Conservation (phyloP, 371 early-diverging fungal genomes). For the Mortierella sp. region DNA sequence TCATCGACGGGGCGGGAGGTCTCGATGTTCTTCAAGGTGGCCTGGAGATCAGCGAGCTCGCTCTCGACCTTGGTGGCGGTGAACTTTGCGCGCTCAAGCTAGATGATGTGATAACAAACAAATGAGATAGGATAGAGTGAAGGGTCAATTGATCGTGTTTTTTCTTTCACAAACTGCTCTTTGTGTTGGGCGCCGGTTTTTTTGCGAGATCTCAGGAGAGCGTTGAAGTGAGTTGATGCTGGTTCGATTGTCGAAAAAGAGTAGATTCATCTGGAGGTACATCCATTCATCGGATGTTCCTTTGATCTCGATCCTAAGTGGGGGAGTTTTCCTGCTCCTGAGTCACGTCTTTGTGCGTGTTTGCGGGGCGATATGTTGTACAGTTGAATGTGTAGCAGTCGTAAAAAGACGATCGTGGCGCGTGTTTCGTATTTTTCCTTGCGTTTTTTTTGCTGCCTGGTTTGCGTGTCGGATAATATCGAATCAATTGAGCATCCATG, state of each 20-base stretch:
- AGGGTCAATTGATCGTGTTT: slow-evolving; percentile 1
- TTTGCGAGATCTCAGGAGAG: too few relatives aligned
- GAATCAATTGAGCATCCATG: background rate
- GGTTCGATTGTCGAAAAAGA: background rate
- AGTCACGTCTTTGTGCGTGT: background rate
- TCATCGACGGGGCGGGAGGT: slow-evolving; percentile 94
- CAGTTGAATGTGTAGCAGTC: background rate
- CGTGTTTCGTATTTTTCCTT: background rate
- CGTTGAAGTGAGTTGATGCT: background rate
- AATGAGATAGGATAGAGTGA: background rate
- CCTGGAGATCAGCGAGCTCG: slow-evolving; percentile 90
- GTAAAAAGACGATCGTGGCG: background rate
- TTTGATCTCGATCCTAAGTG: background rate
- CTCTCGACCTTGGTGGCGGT: slow-evolving; percentile 88
- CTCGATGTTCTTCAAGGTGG: slow-evolving; percentile 94
- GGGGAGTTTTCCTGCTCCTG: too few relatives aligned
- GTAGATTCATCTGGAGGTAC: background rate
- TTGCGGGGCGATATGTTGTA: background rate
- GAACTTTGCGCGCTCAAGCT: slow-evolving; percentile 89
- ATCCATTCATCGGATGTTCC: background rate
- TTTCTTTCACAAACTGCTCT: background rate
- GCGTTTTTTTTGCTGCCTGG: background rate
- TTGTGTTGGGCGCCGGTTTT: too few relatives aligned
- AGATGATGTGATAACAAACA: slow-evolving; percentile 2
- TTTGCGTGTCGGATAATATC: background rate